Evolutionary conservation across 345 rosid genomes (phyloP).

Genomic region (Eucalyptus tenuipes): DNA sequence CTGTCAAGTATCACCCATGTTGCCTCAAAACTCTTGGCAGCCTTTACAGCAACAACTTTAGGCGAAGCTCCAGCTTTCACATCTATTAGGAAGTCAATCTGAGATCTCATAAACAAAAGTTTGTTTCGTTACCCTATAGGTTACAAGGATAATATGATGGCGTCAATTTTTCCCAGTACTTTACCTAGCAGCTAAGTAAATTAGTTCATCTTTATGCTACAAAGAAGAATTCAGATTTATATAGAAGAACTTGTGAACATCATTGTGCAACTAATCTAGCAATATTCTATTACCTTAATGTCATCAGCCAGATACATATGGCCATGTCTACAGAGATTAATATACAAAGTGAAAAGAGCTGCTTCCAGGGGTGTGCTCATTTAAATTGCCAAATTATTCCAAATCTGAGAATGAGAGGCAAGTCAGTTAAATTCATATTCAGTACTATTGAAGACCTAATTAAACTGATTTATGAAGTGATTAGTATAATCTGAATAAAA

Average conservation of each 20-base stretch:
- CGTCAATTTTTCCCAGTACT: background rate
- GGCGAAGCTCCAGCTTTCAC: constrained; percentile 20
- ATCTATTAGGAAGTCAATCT: constrained; percentile 29
- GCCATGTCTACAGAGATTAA: background rate
- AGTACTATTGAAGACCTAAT: background rate
- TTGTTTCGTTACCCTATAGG: background rate
- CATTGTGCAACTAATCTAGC: background rate
- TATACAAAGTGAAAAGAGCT: background rate
- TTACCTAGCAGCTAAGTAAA: background rate
- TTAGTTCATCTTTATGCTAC: background rate
- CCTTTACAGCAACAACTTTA: constrained; percentile 15
- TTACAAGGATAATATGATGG: background rate
- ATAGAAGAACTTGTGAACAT: background rate
- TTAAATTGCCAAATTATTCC: background rate
- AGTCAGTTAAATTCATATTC: background rate
- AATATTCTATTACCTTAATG: background rate
- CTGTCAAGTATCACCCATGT: constrained; percentile 54
- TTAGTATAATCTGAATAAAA: background rate
- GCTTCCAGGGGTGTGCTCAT: background rate
- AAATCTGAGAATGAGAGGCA: background rate
- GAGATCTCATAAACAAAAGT: background rate
- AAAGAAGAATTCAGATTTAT: background rate
- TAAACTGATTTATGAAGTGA: background rate
- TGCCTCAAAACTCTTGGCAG: constrained; percentile 24
- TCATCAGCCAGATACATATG: background rate